These are phyloP conservation scores for Mycena kentingensis DNA, from an alignment of 768 basidiomycete genomes.

Conservation along the genomic window DNA sequence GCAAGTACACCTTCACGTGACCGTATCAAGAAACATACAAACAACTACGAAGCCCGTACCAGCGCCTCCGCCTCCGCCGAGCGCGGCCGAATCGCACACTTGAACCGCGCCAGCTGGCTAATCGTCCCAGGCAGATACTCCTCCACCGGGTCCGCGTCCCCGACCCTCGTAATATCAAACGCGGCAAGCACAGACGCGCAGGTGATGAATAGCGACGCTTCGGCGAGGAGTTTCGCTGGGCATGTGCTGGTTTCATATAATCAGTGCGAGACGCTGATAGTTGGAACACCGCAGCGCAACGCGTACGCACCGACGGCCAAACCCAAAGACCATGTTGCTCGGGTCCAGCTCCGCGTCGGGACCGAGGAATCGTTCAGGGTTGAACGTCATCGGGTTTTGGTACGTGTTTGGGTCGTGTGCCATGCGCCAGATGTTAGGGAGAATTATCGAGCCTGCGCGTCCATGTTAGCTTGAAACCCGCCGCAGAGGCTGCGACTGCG, in stretches of 20 bases:
- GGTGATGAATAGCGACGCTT: constrained; percentile 37
- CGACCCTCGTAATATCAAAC: constrained; percentile 28
- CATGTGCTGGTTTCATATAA: background rate
- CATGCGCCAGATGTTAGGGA: constrained; percentile 23
- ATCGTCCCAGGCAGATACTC: constrained; percentile 39
- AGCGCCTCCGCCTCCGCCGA: no score
- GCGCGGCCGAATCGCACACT: no score
- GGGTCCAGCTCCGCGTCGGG: constrained; percentile 23
- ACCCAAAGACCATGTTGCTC: constrained; percentile 26
- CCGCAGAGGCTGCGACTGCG: background rate
- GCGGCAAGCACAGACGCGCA: constrained; percentile 36
- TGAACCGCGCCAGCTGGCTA: constrained; percentile 23
- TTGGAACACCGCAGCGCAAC: no score
- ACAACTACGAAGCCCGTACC: no score
- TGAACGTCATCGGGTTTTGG: constrained; percentile 10
- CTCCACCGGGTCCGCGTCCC: constrained; percentile 31
- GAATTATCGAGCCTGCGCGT: constrained; percentile 11
- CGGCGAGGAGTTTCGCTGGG: constrained; percentile 35
- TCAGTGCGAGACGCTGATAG: no score
- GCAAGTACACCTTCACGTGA: no score
- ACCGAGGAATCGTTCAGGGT: constrained; percentile 11
- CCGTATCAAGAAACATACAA: no score
- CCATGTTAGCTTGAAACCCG: background rate
- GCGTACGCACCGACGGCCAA: constrained; percentile 23
- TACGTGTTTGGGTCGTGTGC: constrained; percentile 15